Percentiles rank a stretch among this genome's conserved stretches.
phyloP scores from a whole-genome alignment of 176 grass and related monocot genomes.

The Aechmea fasciata region DNA sequence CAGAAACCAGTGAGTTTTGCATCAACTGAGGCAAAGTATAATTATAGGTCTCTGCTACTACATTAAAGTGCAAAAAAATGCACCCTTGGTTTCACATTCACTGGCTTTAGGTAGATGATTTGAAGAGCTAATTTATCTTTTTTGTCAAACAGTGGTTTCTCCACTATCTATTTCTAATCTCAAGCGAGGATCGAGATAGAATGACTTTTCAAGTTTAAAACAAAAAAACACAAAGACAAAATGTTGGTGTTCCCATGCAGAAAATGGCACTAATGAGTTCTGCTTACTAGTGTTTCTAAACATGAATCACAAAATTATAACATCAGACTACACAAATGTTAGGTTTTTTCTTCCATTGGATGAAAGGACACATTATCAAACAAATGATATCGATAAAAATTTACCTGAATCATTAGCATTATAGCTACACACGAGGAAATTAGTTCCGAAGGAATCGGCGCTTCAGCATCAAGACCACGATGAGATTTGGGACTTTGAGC shows the following conservation, averaged over 20 bases:
- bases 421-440: constrained; percentile 80
- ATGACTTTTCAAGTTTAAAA: not conserved
- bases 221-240: not conserved
- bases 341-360: too few species aligned
- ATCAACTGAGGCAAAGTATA: too few species aligned
- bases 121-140: too few species aligned
- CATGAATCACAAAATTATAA: not conserved
- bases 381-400: constrained; percentile 4
- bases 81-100: too few species aligned
- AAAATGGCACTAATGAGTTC: too few species aligned
- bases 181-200: not conserved
- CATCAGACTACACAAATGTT: not conserved
- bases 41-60: too few species aligned
- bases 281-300: not conserved
- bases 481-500: constrained; percentile 27
- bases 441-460: constrained; percentile 54
- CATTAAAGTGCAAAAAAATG: too few species aligned
- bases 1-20: too few species aligned
- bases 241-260: not conserved
- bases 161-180: too few species aligned
- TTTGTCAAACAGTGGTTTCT: too few species aligned
- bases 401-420: constrained; percentile 91
- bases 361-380: too few species aligned
- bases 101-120: too few species aligned
- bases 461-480: constrained; percentile 31